Percentiles rank a stretch among this genome's conserved stretches.
These are phyloP conservation scores for Planoprotostelium fungivorum DNA, from an alignment of 78 protist genomes.

Conservation along the genomic window DNA sequence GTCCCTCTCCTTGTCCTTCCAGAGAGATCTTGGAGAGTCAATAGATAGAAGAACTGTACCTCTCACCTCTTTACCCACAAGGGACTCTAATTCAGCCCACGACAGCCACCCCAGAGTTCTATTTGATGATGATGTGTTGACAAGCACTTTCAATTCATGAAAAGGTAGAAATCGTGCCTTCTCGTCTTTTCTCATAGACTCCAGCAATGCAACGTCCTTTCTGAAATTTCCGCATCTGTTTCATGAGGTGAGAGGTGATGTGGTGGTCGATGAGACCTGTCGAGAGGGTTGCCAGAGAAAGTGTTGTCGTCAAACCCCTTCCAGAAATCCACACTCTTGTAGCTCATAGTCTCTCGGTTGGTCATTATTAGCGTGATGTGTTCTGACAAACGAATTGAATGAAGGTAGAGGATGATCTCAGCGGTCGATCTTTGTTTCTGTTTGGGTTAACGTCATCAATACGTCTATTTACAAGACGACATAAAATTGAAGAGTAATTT, in stretches of 20 bases:
- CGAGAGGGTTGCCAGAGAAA: neutral
- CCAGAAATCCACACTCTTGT: too few species aligned
- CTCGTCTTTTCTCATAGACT: neutral
- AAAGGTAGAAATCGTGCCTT: neutral
- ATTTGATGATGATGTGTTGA: neutral
- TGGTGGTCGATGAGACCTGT: neutral
- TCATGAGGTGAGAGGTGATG: neutral
- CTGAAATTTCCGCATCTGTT: neutral
- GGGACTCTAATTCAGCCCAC: neutral
- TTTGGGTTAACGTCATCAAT: too few species aligned
- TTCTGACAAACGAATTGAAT: too few species aligned
- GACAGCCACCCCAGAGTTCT: neutral
- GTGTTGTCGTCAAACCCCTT: neutral
- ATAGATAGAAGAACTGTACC: neutral
- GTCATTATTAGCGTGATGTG: too few species aligned
- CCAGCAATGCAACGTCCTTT: neutral
- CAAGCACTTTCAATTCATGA: neutral
- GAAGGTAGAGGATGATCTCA: too few species aligned
- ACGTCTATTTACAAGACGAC: too few species aligned
- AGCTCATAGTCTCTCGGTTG: too few species aligned
- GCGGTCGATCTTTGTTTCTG: too few species aligned
- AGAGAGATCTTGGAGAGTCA: neutral
- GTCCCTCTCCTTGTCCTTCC: neutral
- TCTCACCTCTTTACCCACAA: neutral
- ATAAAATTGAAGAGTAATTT: too few species aligned